phyloP scores from a whole-genome alignment of 2,329 filamentous ascomycete genomes.

The Aspergillus carbonarius region DNA sequence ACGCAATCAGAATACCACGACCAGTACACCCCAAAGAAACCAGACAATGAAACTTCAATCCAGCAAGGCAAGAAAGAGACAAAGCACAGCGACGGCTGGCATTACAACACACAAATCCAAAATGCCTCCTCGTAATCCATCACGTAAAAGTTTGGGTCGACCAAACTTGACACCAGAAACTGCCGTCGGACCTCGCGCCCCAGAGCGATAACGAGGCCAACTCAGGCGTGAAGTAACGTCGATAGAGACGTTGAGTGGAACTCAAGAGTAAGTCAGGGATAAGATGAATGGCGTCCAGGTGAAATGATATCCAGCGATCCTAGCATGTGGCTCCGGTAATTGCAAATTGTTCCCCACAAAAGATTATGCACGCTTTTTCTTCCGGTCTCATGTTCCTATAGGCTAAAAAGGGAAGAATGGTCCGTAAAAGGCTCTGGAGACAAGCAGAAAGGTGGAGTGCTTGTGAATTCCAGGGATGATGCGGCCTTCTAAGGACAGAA shows the following conservation, averaged over 20 bases:
- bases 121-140: slow-evolving; percentile 31
- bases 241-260: slow-evolving; percentile 10
- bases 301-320: slow-evolving; percentile 20
- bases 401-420: slow-evolving; percentile 15
- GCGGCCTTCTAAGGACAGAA: slow-evolving; percentile 10
- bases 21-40: slow-evolving; percentile 20
- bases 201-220: slow-evolving; percentile 10
- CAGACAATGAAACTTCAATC: slow-evolving; percentile 14
- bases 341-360: slow-evolving; percentile 18
- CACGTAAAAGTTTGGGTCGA: slow-evolving; percentile 17
- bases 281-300: slow-evolving; percentile 19
- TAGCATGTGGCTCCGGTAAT: slow-evolving; percentile 16
- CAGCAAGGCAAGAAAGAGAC: slow-evolving; percentile 15
- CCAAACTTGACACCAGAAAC: slow-evolving; percentile 21
- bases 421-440: slow-evolving; percentile 13
- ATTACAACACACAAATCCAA: slow-evolving; percentile 24
- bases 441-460: slow-evolving; percentile 10
- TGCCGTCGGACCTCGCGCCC: slow-evolving; percentile 8
- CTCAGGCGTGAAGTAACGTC: slow-evolving; percentile 12
- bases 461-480: slow-evolving; percentile 8
- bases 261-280: slow-evolving; percentile 14
- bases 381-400: slow-evolving; percentile 17
- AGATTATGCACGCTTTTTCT: slow-evolving; percentile 17
- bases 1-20: slow-evolving; percentile 15
- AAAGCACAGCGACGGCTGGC: slow-evolving; percentile 19